Conservation (phyloP, 2,329 filamentous ascomycete species). For the Cadophora sp. region DNA sequence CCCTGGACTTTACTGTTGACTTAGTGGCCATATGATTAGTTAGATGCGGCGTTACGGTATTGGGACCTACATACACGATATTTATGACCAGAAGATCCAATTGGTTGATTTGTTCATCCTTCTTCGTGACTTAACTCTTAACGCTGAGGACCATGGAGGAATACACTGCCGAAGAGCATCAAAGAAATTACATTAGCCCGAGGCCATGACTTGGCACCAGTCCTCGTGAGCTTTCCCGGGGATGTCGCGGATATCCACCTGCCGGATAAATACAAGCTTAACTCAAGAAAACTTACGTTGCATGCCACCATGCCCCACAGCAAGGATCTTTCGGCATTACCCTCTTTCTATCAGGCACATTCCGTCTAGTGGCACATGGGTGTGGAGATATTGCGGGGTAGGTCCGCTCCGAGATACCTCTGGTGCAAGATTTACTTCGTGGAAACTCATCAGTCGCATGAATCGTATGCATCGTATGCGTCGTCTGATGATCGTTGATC, state of each 20-base stretch:
- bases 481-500: constrained; percentile 11
- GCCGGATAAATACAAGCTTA: constrained; percentile 1
- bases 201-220: neutral
- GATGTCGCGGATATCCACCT: constrained; percentile 18
- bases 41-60: neutral
- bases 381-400: constrained; percentile 7
- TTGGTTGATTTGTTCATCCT: no score
- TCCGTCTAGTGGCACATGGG: constrained; percentile 2
- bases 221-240: constrained; percentile 8
- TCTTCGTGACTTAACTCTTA: no score
- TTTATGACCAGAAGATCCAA: no score
- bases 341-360: constrained; percentile 5
- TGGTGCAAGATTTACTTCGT: constrained; percentile 5
- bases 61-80: no score
- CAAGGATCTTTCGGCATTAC: neutral
- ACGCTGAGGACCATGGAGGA: neutral
- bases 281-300: neutral
- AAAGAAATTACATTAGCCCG: neutral
- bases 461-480: constrained; percentile 8
- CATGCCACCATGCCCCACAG: neutral
- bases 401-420: neutral
- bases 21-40: constrained; percentile 7
- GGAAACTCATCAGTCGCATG: constrained; percentile 7
- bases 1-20: constrained; percentile 26
- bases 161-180: neutral